Evolutionary conservation across 1,139 yeast genomes (phyloP).

Genomic region (Wickerhamomyces sp.): DNA sequence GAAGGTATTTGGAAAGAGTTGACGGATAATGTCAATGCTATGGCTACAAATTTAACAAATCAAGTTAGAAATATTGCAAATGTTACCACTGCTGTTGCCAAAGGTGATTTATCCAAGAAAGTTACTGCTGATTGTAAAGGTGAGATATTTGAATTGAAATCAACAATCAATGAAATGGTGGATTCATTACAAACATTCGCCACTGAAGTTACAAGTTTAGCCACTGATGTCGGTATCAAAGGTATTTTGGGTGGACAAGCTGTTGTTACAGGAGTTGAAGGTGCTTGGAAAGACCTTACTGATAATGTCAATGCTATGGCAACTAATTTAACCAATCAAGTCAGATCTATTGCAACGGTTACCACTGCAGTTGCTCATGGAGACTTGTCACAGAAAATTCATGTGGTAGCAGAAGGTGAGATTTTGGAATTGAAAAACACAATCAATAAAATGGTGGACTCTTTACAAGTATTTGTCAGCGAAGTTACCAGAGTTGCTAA

Average conservation of each 20-base stretch:
- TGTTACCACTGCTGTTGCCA: slow-evolving; percentile 89
- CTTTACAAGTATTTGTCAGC: slow-evolving; percentile 79
- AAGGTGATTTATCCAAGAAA: slow-evolving; percentile 84
- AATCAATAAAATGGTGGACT: slow-evolving; percentile 85
- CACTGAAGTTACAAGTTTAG: slow-evolving; percentile 81
- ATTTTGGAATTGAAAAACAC: slow-evolving; percentile 76
- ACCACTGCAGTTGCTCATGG: slow-evolving; percentile 94
- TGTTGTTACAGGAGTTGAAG: slow-evolving; percentile 87
- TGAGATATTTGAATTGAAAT: slow-evolving; percentile 87
- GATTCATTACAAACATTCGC: slow-evolving; percentile 85
- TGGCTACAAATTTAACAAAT: slow-evolving; percentile 87
- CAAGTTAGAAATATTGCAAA: slow-evolving; percentile 93
- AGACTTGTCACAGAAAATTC: slow-evolving; percentile 81
- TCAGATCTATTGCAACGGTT: slow-evolving; percentile 83
- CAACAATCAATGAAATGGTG: slow-evolving; percentile 91
- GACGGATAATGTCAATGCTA: slow-evolving; percentile 84
- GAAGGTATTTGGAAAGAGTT: slow-evolving; percentile 91
- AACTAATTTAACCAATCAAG: slow-evolving; percentile 81
- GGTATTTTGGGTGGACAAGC: slow-evolving; percentile 92
- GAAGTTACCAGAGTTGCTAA: slow-evolving; percentile 89
- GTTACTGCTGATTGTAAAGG: slow-evolving; percentile 90
- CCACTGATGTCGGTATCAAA: slow-evolving; percentile 85
- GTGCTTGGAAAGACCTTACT: slow-evolving; percentile 90
- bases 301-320: slow-evolving; percentile 91
- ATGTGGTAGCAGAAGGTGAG: slow-evolving; percentile 88